phyloP scores from a whole-genome alignment of 208 protist species.

The Trichomonas tenax region DNA sequence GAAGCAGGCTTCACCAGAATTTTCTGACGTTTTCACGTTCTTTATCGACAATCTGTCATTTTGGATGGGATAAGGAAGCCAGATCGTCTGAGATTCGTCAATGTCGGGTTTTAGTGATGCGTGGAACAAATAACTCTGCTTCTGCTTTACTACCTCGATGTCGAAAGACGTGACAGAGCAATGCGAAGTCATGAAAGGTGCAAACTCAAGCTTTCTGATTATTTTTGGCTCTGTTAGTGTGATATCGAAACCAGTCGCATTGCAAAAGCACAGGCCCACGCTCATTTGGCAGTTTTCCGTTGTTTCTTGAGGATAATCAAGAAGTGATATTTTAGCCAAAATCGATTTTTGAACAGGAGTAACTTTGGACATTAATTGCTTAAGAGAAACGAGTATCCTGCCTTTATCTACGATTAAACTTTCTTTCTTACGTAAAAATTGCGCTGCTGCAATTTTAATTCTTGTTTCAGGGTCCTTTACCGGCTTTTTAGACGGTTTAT shows the following conservation, averaged over 20 bases:
- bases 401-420: background rate
- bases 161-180: background rate
- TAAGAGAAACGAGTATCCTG: background rate
- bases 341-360: background rate
- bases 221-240: background rate
- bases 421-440: background rate
- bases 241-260: background rate
- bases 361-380: background rate
- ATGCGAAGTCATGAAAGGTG: background rate
- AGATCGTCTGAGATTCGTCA: background rate
- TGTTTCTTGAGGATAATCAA: background rate
- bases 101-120: background rate
- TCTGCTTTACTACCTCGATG: background rate
- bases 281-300: background rate
- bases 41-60: background rate
- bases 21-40: background rate
- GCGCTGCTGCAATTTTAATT: background rate
- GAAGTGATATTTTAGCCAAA: background rate
- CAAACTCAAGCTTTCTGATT: background rate
- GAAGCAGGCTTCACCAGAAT: background rate
- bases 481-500: background rate
- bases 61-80: background rate
- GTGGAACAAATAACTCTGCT: background rate
- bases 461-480: background rate
- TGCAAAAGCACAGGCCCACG: background rate